Conservation (phyloP, 2,329 filamentous ascomycete genomes). For the Phoma sp. region DNA sequence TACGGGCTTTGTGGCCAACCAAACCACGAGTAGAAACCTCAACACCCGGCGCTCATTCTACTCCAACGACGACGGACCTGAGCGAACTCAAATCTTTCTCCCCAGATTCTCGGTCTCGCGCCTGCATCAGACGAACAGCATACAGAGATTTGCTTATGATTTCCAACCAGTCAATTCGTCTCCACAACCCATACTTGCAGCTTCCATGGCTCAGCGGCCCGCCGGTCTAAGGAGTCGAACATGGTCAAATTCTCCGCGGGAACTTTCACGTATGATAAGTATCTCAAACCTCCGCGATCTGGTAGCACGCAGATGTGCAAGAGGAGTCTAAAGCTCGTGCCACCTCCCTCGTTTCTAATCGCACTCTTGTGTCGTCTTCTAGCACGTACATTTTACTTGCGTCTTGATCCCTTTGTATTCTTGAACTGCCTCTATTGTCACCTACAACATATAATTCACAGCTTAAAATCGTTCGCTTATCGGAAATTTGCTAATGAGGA, state of each 20-base stretch:
- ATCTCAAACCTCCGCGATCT: not conserved
- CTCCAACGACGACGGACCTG: not conserved
- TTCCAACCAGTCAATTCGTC: not conserved
- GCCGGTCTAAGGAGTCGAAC: not conserved
- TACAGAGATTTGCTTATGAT: not conserved
- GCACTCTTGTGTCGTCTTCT: not conserved
- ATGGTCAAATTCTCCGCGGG: not conserved
- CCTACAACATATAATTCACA: no score
- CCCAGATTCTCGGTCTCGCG: not conserved
- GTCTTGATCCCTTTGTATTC: no score
- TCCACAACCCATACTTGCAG: not conserved
- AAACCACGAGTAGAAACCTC: not conserved
- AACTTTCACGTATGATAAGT: not conserved
- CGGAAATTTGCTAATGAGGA: no score
- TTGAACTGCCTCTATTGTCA: no score
- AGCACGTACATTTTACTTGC: not conserved
- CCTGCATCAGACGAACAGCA: not conserved
- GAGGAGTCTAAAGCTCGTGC: not conserved
- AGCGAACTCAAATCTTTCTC: not conserved
- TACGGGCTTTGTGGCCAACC: not conserved
- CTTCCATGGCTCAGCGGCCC: not conserved
- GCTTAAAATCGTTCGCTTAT: no score
- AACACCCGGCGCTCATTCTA: not conserved
- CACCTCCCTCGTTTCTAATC: not conserved
- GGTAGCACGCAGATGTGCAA: not conserved